Base-by-base conservation (phyloP, 495 filamentous ascomycete genomes). In the Penicillium goetzii region DNA sequence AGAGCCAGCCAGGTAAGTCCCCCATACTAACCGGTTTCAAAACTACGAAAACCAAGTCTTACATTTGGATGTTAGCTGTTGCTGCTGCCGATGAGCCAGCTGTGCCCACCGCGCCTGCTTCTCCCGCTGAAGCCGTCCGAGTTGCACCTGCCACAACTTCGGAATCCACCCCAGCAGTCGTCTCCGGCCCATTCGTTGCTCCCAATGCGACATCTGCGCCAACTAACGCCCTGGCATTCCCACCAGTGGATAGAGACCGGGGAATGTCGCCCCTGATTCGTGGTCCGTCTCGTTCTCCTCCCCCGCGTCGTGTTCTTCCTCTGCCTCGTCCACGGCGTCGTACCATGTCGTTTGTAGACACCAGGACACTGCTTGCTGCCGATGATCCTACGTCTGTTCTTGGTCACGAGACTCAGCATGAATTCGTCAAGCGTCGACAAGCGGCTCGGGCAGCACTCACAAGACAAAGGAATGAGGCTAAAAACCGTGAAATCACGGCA, bases 391-490 rank as follows among this genome's bases (percentile, higher is more conserved):
- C 34, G 14, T 32, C 12, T 53, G 17, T 6, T 25, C 19, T 3
- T 6, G 52, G 25, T 26, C 21, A 55, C 19, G 32, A 55, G 52
- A 25, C 30, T 15, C 52, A 55, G 32, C 52, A 8, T 23, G 19
- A 33, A 55, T 55, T 55, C 21, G 52, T 55, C 15, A 34, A 55
- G 21, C 52, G 52, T 36, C 52, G 52, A 57, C 28, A 34, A 28
- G 36, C 26, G 15, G 34, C 52, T 36, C 52, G 52, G 12, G 5
- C 19, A 30, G 52, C 15, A 4, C 3, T 28, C 2, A 14, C 32
- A 30, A 45, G 26, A 32, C 9, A 57, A 15, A 26, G 19, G 21
- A 23, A 12, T 2, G 34, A 57, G 34, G 55, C 25, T 8, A 33
- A 15, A 38, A 12, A 15, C n/a, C 52, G 52, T 11, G 52, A 55